Evolutionary conservation across 2,329 filamentous ascomycete species (phyloP).

Genomic region (Sodiomyces alkalinus): DNA sequence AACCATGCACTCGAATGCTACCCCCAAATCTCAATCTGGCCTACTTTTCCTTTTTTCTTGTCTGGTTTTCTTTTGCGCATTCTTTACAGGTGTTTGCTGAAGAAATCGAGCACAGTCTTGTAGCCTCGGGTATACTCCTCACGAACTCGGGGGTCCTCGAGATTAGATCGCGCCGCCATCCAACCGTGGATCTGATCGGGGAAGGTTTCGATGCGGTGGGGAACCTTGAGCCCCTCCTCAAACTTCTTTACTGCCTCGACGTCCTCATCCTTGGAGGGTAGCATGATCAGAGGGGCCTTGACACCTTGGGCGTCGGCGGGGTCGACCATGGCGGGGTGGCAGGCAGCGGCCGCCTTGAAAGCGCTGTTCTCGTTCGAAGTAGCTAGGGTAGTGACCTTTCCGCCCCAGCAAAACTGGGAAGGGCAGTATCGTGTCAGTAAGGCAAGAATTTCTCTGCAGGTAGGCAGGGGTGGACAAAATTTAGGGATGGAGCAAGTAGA

Average conservation of each 20-base stretch:
- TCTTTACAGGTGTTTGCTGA: conserved; percentile 34
- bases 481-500: neutral
- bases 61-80: too few relatives aligned
- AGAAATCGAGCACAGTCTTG: conserved; percentile 42
- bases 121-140: conserved; percentile 49
- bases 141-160: conserved; percentile 40
- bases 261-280: conserved; percentile 52
- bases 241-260: conserved; percentile 40
- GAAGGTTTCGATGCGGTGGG: conserved; percentile 52
- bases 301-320: conserved; percentile 42
- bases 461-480: too few relatives aligned
- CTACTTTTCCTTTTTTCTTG: too few relatives aligned
- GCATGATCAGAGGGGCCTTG: conserved; percentile 43
- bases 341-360: conserved; percentile 37
- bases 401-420: conserved; percentile 56
- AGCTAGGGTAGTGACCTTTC: conserved; percentile 44
- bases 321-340: conserved; percentile 51
- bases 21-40: too few relatives aligned
- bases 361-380: conserved; percentile 33
- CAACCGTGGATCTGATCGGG: conserved; percentile 54
- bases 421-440: neutral
- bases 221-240: conserved; percentile 32
- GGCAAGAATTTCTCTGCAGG: too few relatives aligned
- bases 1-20: too few relatives aligned
- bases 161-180: conserved; percentile 53